These are phyloP conservation scores for Neonectria faginata DNA, from an alignment of 2,329 filamentous ascomycete species.

Conservation along the genomic window DNA sequence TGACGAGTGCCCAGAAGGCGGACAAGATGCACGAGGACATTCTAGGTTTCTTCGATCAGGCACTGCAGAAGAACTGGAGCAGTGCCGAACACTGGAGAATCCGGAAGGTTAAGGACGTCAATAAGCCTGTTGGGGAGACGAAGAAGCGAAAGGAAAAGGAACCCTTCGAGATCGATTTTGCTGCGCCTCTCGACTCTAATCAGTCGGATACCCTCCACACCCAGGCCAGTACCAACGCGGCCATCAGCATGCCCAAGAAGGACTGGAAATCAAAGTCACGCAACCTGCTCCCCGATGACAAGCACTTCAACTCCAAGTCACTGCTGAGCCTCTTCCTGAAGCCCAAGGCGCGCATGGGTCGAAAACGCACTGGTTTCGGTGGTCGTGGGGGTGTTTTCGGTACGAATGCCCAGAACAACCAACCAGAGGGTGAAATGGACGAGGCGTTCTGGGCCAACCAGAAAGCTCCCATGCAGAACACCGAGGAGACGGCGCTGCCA, in stretches of 20 bases:
- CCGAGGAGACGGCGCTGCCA: slow-evolving; percentile 67
- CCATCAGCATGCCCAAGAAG: slow-evolving; percentile 88
- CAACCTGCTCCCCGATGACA: slow-evolving; percentile 95
- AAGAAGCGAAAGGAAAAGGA: slow-evolving; percentile 93
- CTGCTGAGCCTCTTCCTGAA: slow-evolving; percentile 93
- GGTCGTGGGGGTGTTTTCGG: slow-evolving; percentile 57
- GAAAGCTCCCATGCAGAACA: slow-evolving; percentile 63
- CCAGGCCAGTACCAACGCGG: slow-evolving; percentile 80
- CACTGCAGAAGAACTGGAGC: slow-evolving; percentile 95
- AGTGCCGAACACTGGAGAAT: slow-evolving; percentile 99
- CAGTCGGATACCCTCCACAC: slow-evolving; percentile 84
- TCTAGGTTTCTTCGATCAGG: slow-evolving; percentile 97
- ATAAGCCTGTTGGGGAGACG: slow-evolving; percentile 70
- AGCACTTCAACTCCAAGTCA: slow-evolving; percentile 96
- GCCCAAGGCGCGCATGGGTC: slow-evolving; percentile 86
- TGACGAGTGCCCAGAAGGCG: slow-evolving; percentile 73
- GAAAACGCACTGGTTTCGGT: slow-evolving; percentile 67
- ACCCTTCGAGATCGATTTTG: slow-evolving; percentile 93
- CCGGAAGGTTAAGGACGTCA: slow-evolving; percentile 84
- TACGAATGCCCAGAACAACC: slow-evolving; percentile 58
- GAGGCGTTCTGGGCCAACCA: slow-evolving; percentile 93
- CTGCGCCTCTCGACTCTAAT: slow-evolving; percentile 76
- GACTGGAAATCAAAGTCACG: slow-evolving; percentile 95
- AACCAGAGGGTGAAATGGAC: slow-evolving; percentile 83
- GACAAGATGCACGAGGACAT: slow-evolving; percentile 90